Conservation (phyloP, 768 basidiomycete species). For the Strobilomyces echinocephalus region DNA sequence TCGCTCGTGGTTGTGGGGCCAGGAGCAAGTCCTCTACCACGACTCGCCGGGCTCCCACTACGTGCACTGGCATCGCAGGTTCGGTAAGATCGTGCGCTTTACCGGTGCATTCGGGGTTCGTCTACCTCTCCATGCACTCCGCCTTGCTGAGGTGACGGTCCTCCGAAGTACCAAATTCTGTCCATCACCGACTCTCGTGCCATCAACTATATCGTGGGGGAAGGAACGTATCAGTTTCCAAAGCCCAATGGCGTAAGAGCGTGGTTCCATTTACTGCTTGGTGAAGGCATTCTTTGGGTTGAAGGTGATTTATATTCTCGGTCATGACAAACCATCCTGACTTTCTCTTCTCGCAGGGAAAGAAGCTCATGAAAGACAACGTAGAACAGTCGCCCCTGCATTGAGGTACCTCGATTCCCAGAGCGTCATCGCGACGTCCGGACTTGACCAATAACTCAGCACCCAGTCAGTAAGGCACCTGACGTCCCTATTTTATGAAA, state of each 20-base stretch:
- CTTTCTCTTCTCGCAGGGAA: constrained; percentile 36
- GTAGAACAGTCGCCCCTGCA: constrained; percentile 50
- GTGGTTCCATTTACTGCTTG: constrained; percentile 59
- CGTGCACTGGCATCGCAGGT: constrained; percentile 47
- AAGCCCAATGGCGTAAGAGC: constrained; percentile 59
- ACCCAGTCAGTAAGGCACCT: constrained; percentile 51
- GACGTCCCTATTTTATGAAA: constrained; percentile 51
- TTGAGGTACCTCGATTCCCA: constrained; percentile 38
- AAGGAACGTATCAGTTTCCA: constrained; percentile 54
- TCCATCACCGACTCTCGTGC: constrained; percentile 54
- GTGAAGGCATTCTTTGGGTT: constrained; percentile 62
- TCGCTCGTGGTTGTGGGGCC: constrained; percentile 55
- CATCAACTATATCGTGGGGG: constrained; percentile 50
- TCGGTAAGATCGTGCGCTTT: constrained; percentile 52
- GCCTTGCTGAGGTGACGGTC: constrained; percentile 8
- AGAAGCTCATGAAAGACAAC: constrained; percentile 52
- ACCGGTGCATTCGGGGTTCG: constrained; percentile 53
- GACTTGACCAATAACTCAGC: constrained; percentile 26
- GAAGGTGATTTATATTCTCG: constrained; percentile 41
- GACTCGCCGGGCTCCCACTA: constrained; percentile 48
- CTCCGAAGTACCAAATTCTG: constrained; percentile 47
- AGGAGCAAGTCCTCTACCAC: constrained; percentile 55
- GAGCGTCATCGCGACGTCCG: neutral
- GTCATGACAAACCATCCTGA: constrained; percentile 3
- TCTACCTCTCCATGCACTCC: constrained; percentile 1